Conservation (phyloP, 2,329 filamentous ascomycete species). For the Dryadomyces quercus-mongolicae region DNA sequence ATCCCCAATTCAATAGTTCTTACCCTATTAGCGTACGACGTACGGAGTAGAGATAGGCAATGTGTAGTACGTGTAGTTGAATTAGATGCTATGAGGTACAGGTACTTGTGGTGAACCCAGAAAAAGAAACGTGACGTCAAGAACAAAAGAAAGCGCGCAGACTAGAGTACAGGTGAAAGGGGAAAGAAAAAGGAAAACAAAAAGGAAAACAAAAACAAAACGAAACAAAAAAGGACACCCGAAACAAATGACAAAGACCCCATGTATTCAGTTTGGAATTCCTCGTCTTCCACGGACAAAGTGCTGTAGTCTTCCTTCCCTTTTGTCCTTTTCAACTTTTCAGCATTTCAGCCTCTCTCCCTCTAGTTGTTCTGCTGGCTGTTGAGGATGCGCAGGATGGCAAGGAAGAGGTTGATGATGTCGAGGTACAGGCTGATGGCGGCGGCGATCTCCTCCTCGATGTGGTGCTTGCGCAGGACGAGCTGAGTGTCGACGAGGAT, state of each 20-base stretch:
- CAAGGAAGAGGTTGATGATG: slow-evolving; percentile 92
- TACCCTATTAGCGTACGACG: neutral
- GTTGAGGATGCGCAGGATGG: slow-evolving; percentile 91
- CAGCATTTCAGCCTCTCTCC: neutral
- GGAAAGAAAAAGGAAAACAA: neutral
- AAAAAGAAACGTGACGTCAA: no score
- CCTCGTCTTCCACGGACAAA: no score
- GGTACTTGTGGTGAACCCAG: no score
- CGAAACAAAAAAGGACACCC: neutral
- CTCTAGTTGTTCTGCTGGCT: slow-evolving; percentile 82
- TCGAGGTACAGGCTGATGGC: slow-evolving; percentile 92
- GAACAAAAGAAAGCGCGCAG: no score
- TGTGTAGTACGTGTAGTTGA: no score
- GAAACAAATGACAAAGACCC: no score
- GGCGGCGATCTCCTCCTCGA: slow-evolving; percentile 95
- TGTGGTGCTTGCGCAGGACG: slow-evolving; percentile 89
- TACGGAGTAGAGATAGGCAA: no score
- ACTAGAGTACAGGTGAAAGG: no score
- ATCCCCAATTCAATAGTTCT: slow-evolving; percentile 23
- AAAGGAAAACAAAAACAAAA: neutral
- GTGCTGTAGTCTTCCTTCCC: no score
- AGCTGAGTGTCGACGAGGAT: slow-evolving; percentile 95
- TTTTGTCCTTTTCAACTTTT: neutral
- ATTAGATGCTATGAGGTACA: no score
- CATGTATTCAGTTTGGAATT: no score